Evolutionary conservation across 768 basidiomycete species (phyloP).

Genomic region (Leccinum subgranulosum): DNA sequence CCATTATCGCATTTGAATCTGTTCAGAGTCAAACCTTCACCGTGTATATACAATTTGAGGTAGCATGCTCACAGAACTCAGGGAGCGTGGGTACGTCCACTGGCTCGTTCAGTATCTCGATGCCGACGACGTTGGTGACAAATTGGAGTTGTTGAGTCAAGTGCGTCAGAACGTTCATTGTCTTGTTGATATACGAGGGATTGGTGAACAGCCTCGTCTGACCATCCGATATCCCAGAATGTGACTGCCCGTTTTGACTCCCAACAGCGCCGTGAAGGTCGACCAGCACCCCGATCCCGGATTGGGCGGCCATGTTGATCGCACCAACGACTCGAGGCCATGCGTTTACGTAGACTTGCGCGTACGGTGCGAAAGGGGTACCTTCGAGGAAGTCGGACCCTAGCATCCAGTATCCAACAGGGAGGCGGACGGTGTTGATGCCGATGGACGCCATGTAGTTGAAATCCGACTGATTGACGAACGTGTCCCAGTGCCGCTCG

Average conservation of each 20-base stretch:
- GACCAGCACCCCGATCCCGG: slow-evolving; percentile 47
- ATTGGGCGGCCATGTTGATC: slow-evolving; percentile 39
- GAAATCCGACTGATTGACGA: slow-evolving; percentile 66
- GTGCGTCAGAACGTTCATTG: slow-evolving; percentile 40
- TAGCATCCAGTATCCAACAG: slow-evolving; percentile 53
- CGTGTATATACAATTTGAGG: too few species aligned
- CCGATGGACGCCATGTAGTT: slow-evolving; percentile 54
- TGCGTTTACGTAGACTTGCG: slow-evolving; percentile 43
- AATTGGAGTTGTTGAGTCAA: slow-evolving; percentile 31
- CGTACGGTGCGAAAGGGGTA: slow-evolving; percentile 37
- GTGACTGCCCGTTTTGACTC: slow-evolving; percentile 40
- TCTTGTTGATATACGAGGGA: slow-evolving; percentile 35
- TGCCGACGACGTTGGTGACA: slow-evolving; percentile 52
- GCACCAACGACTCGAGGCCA: slow-evolving; percentile 37
- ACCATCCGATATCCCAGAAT: slow-evolving; percentile 38
- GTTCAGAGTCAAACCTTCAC: neutral
- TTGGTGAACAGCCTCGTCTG: slow-evolving; percentile 37
- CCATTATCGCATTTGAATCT: slow-evolving; percentile 21
- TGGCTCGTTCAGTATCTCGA: slow-evolving; percentile 59
- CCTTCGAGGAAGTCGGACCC: slow-evolving; percentile 30
- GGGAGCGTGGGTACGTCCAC: slow-evolving; percentile 44
- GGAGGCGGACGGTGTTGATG: slow-evolving; percentile 62
- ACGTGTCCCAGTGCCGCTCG: slow-evolving; percentile 73
- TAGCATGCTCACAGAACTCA: slow-evolving; percentile 30
- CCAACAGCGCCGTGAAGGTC: slow-evolving; percentile 56